Base-by-base conservation (phyloP, 208 protist species). In the Herpetomonas samuelpessoai region DNA sequence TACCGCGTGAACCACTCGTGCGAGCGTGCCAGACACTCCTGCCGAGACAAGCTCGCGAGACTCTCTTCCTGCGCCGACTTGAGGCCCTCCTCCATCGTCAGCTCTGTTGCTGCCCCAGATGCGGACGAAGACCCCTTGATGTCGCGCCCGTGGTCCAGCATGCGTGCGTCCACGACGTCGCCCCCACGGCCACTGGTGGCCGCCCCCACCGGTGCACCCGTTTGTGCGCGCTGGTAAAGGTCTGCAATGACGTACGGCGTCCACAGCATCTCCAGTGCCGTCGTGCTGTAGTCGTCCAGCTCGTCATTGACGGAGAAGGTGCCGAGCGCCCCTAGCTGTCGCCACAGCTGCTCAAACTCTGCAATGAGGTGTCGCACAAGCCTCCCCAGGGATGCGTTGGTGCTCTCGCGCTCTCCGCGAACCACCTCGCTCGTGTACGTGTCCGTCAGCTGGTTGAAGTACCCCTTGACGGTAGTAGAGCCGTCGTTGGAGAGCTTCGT, bases 271-370 rank as follows among this genome's bases (percentile, higher is more conserved):
- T 92, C 85, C 62, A 95, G 48, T 12, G 85, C 70, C 22, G 73
- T 83, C 27, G 89, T 95, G 55, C 80, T 83, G 69, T 83, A 82
- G 57, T 95, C 89, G 38, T 95, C 89, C 18, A 92, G 52, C 26
- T 81, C 69, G 30, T 95, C 89, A 62, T 95, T 95, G 24, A 63
- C 30, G 9, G 89, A 95, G 56, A 95, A 79, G 46, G 80, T 78
- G 24, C 85, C 83, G 12, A 81, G 68, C 18, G 75, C 58, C 3
- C 59, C 38, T 54, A 90, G 74, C 26, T 72, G 75, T 18, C 71
- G 60, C 86, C 89, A 95, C 3, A 92, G 67, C 45, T 74, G 52
- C 70, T 95, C 88, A 24, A 81, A 77, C 51, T 82, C 69, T 1
- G 65, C 69, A 26, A 92, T 63, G 22, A 92, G 65, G 29, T 56